These are phyloP conservation scores for Pythium chondricola DNA, from an alignment of 352 stramenopile genomes.

Conservation along the genomic window DNA sequence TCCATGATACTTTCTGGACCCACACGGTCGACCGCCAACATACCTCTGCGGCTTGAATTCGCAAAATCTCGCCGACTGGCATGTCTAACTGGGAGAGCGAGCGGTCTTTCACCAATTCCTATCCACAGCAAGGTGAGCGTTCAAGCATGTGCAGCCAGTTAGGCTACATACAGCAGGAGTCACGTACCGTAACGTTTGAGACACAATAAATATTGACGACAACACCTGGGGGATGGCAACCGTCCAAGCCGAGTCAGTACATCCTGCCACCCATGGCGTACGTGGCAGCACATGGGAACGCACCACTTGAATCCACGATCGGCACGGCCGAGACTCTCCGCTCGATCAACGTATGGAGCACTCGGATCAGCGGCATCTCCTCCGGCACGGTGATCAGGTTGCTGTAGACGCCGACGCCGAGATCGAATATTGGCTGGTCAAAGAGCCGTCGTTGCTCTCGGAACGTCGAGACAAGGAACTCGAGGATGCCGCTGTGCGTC, in stretches of 20 bases:
- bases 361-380: constrained; percentile 91
- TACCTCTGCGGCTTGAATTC: constrained; percentile 82
- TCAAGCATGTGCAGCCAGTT: neutral
- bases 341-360: constrained; percentile 86
- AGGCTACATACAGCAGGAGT: neutral
- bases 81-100: constrained; percentile 88
- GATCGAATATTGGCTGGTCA: constrained; percentile 94
- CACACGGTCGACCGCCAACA: neutral
- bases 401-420: constrained; percentile 93
- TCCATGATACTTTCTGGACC: too few relatives aligned
- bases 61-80: constrained; percentile 80
- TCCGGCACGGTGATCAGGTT: constrained; percentile 91
- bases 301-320: constrained; percentile 79
- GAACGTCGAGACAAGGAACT: constrained; percentile 96
- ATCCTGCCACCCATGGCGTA: too few relatives aligned
- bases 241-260: too few relatives aligned
- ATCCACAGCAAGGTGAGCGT: neutral
- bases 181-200: constrained; percentile 79
- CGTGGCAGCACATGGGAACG: too few relatives aligned
- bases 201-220: constrained; percentile 92
- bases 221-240: constrained; percentile 42
- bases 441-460: constrained; percentile 95
- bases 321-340: constrained; percentile 75
- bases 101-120: constrained; percentile 85
- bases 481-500: constrained; percentile 91